Evolutionary conservation across 73 alveolate species (phyloP).

Genomic region (Breviolum minutum): DNA sequence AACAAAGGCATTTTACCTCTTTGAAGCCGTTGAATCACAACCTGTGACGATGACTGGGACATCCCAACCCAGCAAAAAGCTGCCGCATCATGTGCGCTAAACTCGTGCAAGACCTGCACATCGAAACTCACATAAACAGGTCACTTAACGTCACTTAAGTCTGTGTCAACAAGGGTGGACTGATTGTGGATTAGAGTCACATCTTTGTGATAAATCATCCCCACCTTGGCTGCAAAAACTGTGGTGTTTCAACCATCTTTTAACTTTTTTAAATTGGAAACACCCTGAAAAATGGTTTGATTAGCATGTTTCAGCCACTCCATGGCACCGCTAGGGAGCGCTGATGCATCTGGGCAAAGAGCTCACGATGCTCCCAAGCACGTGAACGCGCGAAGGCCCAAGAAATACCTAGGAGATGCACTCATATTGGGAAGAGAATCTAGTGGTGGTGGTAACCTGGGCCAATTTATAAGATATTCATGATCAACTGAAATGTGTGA

Average conservation of each 20-base stretch:
- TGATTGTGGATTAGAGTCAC: background rate
- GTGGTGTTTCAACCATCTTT: background rate
- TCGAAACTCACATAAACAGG: background rate
- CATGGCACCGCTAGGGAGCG: slow-evolving; percentile 4
- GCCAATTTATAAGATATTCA: too few relatives aligned
- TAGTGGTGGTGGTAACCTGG: too few relatives aligned
- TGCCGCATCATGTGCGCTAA: slow-evolving; percentile 70
- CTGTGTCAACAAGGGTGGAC: background rate
- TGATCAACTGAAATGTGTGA: too few relatives aligned
- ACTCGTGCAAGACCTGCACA: slow-evolving; percentile 27
- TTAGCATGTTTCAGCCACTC: background rate
- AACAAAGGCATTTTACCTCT: too few relatives aligned
- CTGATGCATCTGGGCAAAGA: background rate
- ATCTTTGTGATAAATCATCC: background rate
- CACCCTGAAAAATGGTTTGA: too few relatives aligned
- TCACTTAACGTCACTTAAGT: background rate
- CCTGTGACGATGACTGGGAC: background rate
- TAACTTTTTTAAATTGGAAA: too few relatives aligned
- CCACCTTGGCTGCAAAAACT: background rate
- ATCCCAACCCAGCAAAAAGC: slow-evolving; percentile 80
- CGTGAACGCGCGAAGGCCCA: slow-evolving; percentile 32
- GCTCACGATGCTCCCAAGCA: background rate
- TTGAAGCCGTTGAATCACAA: too few relatives aligned
- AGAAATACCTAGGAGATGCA: slow-evolving; percentile 16
- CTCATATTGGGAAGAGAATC: background rate